Evolutionary conservation across 768 basidiomycete species (phyloP).

Genomic region (Ramaria rubella): DNA sequence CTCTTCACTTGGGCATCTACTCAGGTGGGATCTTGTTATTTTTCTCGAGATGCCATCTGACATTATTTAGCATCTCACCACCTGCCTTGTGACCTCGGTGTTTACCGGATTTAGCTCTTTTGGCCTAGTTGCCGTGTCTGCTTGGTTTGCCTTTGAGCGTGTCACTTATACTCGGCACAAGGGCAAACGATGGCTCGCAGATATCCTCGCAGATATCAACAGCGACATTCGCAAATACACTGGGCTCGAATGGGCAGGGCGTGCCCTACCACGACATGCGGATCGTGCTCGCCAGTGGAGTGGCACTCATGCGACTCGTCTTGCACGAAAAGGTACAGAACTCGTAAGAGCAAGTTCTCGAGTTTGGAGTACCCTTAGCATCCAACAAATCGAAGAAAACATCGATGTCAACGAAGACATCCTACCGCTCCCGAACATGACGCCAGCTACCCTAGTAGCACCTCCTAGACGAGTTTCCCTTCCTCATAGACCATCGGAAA

Average conservation of each 20-base stretch:
- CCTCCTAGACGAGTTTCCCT: background rate
- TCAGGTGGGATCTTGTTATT: conserved; percentile 40
- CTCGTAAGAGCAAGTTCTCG: background rate
- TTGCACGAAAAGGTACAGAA: background rate
- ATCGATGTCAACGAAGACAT: background rate
- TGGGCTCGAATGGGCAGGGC: conserved; percentile 18
- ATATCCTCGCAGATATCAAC: conserved; percentile 43
- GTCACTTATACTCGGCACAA: conserved; percentile 56
- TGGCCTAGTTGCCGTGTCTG: conserved; percentile 61
- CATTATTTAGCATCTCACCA: conserved; percentile 42
- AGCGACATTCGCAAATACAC: conserved; percentile 22
- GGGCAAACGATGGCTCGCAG: conserved; percentile 65
- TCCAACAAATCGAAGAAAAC: background rate
- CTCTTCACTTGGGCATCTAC: conserved; percentile 69
- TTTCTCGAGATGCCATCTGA: conserved; percentile 12
- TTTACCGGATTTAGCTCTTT: conserved; percentile 70
- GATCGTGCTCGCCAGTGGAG: background rate
- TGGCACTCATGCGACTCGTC: background rate
- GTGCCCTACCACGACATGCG: background rate
- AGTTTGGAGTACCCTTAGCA: background rate
- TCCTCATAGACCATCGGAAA: background rate
- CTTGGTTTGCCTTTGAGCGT: conserved; percentile 69
- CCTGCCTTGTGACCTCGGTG: conserved; percentile 67
- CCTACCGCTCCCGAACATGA: background rate
- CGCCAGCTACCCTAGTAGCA: background rate